phyloP scores from a whole-genome alignment of 2,329 filamentous ascomycete genomes.

The Fusarium siculi region DNA sequence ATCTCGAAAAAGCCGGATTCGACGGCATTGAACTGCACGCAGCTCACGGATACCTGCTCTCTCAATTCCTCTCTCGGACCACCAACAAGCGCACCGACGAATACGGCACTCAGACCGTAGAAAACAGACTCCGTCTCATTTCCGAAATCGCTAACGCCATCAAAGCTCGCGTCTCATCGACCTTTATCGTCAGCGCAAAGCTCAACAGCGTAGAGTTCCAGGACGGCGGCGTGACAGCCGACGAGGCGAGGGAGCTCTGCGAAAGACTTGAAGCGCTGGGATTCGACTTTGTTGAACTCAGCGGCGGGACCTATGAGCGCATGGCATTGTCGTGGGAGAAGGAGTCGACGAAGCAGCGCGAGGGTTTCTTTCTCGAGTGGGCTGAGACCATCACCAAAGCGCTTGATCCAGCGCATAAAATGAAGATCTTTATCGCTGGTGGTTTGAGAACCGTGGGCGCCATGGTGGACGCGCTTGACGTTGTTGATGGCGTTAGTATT shows the following conservation, averaged over 20 bases:
- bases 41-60: constrained; percentile 64
- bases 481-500: constrained; percentile 69
- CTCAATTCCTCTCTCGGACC: constrained; percentile 61
- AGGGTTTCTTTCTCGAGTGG: constrained; percentile 70
- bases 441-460: constrained; percentile 64
- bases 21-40: constrained; percentile 63
- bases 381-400: constrained; percentile 60
- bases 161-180: constrained; percentile 44
- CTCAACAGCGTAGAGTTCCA: constrained; percentile 68
- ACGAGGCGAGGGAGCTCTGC: constrained; percentile 62
- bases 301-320: constrained; percentile 68
- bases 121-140: constrained; percentile 58
- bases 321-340: constrained; percentile 61
- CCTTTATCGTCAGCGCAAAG: constrained; percentile 63
- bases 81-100: constrained; percentile 63
- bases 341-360: constrained; percentile 64
- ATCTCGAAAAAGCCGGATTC: constrained; percentile 70
- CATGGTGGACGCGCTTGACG: constrained; percentile 67
- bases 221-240: constrained; percentile 60
- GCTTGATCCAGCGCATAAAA: constrained; percentile 52
- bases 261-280: constrained; percentile 57
- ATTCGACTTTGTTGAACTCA: constrained; percentile 69
- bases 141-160: constrained; percentile 54
- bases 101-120: constrained; percentile 57
- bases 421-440: constrained; percentile 67